Evolutionary conservation across 2,329 filamentous ascomycete species (phyloP).

Genomic region (Phialophora tarda): DNA sequence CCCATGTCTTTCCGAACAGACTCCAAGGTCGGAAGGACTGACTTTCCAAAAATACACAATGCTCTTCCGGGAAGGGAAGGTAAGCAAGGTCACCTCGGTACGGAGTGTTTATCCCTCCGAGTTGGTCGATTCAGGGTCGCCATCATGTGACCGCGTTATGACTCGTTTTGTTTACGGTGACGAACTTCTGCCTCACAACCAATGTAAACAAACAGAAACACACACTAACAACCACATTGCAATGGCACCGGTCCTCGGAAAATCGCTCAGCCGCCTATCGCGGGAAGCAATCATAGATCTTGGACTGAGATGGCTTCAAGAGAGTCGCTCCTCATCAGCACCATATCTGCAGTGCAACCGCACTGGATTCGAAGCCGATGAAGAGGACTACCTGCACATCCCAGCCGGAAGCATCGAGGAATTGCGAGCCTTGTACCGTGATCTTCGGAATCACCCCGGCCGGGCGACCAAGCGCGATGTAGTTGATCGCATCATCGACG

Average conservation of each 20-base stretch:
- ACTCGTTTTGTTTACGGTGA: constrained; percentile 27
- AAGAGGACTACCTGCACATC: constrained; percentile 71
- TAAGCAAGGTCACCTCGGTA: not conserved
- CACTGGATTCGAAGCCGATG: constrained; percentile 58
- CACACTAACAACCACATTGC: constrained; percentile 40
- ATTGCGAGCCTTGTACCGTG: constrained; percentile 68
- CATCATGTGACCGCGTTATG: constrained; percentile 20
- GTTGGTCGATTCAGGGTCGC: not conserved
- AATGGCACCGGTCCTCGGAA: constrained; percentile 67
- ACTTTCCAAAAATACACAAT: not conserved
- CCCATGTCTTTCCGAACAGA: not conserved
- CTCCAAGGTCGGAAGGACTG: not conserved
- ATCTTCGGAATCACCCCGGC: constrained; percentile 61
- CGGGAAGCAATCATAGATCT: constrained; percentile 74
- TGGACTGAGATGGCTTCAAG: constrained; percentile 76
- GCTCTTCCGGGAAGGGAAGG: not conserved
- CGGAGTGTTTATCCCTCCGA: not conserved
- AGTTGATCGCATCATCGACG: constrained; percentile 61
- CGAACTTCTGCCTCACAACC: not conserved
- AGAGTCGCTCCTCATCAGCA: constrained; percentile 60
- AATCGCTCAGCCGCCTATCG: constrained; percentile 71
- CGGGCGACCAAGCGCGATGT: constrained; percentile 54
- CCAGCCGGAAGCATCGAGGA: constrained; percentile 69
- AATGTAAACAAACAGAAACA: constrained; percentile 50
- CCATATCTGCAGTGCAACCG: constrained; percentile 64